These are phyloP conservation scores for Akanthomyces muscarius DNA, from an alignment of 2,329 filamentous ascomycete genomes.

Conservation along the genomic window DNA sequence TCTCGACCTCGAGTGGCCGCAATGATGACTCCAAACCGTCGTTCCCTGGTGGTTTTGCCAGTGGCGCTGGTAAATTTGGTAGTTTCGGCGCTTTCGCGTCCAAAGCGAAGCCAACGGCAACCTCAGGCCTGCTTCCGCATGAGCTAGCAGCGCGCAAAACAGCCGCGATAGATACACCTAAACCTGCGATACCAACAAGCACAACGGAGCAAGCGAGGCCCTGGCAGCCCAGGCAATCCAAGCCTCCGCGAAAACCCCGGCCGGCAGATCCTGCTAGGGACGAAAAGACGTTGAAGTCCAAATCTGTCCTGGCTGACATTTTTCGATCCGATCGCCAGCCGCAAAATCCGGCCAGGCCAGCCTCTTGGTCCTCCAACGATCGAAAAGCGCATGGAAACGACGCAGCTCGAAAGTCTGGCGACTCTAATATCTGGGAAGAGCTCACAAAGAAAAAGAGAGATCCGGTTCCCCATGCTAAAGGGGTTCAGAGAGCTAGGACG, in stretches of 20 bases:
- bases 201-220: background rate
- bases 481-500: background rate
- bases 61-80: constrained; percentile 22
- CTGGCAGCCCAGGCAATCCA: background rate
- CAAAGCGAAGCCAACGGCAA: constrained; percentile 19
- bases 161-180: constrained; percentile 4
- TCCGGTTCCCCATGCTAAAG: background rate
- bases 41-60: constrained; percentile 26
- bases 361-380: constrained; percentile 5
- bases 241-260: constrained; percentile 7
- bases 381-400: constrained; percentile 24
- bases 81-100: constrained; percentile 25
- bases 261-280: constrained; percentile 6
- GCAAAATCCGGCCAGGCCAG: constrained; percentile 8
- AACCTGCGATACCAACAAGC: constrained; percentile 21
- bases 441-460: constrained; percentile 16
- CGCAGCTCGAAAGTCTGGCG: background rate
- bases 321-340: constrained; percentile 21
- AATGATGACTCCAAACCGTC: constrained; percentile 20
- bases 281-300: constrained; percentile 21
- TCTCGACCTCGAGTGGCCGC: constrained; percentile 25
- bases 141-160: constrained; percentile 34
- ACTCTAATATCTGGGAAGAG: constrained; percentile 20
- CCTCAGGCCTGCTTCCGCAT: constrained; percentile 34
- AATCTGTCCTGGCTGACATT: constrained; percentile 31